These are phyloP conservation scores for Colletotrichum sp. DNA, from an alignment of 2,329 filamentous ascomycete species.

Conservation along the genomic window DNA sequence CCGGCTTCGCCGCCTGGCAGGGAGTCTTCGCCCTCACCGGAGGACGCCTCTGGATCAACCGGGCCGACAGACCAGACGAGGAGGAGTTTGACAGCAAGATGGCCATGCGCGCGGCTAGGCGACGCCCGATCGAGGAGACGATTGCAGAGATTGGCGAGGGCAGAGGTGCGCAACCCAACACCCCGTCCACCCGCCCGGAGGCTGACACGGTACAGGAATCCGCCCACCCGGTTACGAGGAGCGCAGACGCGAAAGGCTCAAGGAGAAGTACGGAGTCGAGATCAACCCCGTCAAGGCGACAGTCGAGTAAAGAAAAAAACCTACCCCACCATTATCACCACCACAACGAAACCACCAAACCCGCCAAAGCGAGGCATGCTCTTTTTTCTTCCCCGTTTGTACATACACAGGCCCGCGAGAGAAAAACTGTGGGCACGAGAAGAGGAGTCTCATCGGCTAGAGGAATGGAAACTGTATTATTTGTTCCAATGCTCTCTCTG, in stretches of 20 bases:
- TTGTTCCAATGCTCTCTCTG: constrained; percentile 13
- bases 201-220: constrained; percentile 63
- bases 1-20: constrained; percentile 59
- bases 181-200: background rate
- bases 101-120: constrained; percentile 72
- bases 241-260: constrained; percentile 79
- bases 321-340: background rate
- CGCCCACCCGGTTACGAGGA: constrained; percentile 83
- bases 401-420: constrained; percentile 21
- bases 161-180: constrained; percentile 64
- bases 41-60: constrained; percentile 55
- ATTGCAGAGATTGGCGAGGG: constrained; percentile 84
- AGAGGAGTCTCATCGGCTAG: constrained; percentile 23
- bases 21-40: constrained; percentile 73
- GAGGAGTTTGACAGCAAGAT: constrained; percentile 80
- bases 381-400: constrained; percentile 20
- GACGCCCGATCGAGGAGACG: constrained; percentile 79
- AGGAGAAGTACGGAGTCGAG: constrained; percentile 88
- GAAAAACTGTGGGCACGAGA: constrained; percentile 9
- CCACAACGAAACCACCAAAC: background rate
- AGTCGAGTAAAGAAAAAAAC: constrained; percentile 38
- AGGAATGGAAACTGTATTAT: constrained; percentile 37
- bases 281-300: constrained; percentile 69
- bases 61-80: constrained; percentile 55
- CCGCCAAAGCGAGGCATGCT: constrained; percentile 11